Base-by-base conservation (phyloP, 495 filamentous ascomycete genomes). In the Trichocladium antarcticum region DNA sequence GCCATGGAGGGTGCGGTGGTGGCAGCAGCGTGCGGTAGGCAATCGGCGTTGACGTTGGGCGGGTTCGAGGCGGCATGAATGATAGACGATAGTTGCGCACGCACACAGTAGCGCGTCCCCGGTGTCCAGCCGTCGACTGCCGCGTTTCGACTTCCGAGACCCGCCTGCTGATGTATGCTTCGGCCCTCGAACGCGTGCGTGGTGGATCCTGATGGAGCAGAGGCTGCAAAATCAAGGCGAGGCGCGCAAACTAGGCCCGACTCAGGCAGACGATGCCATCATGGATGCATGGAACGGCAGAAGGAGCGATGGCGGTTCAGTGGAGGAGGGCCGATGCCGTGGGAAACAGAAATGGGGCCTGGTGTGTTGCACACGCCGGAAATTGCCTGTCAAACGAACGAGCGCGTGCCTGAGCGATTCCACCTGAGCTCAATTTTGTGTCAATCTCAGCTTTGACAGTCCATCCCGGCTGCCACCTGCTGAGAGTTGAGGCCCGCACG, bases 1-100 rank as follows among this genome's bases (percentile, higher is more conserved):
- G 63, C 59, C 66, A 68, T 68, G 45, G 43, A 15, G 28, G 17
- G 16, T 28, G 31, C 42, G n/a, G 47, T 45, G 45, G 43, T 20
- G 28, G 17, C 12, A 35, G 31, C 42, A 10, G 47, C 51, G 43
- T 51, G 40, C 22, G 49, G 34, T 44, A 21, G n/a, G 32, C 22
- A 29, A 27, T 24, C 39, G 17, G 45, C 14, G 20, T 3, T 41
- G 32, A n/a, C n/a, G n/a, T n/a, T n/a, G n/a, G n/a, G 43, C 6
- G 31, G 39, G 27, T 40, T 15, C 15, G 31, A 6, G 45, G 34
- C 48, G 44, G 24, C 55, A 53, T 56, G 49, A 37, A 42, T 44
- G 24, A 12, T 29, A 14, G 31, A 14, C 9, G 11, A 11, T 32
- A 3, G 12, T 11, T 32, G 31, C 31, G n/a, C n/a, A n/a, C n/a